Conservation (phyloP, 2,329 filamentous ascomycete genomes). For the Hymenotorrendiella dingleyae region DNA sequence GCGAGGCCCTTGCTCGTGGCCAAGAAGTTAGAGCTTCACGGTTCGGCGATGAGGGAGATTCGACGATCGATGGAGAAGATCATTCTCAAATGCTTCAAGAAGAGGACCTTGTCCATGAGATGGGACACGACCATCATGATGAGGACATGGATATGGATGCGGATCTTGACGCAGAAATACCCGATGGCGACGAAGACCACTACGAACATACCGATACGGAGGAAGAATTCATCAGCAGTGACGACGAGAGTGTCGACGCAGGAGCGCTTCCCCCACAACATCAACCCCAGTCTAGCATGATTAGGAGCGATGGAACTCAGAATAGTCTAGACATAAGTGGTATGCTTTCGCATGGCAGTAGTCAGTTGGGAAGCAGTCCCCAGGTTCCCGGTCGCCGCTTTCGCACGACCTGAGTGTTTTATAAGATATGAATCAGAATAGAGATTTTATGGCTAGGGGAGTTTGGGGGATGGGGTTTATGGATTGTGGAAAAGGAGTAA, state of each 20-base stretch:
- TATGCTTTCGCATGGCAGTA: conserved; percentile 24
- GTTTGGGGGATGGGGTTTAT: too few relatives aligned
- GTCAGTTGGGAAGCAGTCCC: conserved; percentile 27
- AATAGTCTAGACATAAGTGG: conserved; percentile 29
- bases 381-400: too few relatives aligned
- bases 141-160: conserved; percentile 53
- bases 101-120: conserved; percentile 45
- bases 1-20: conserved; percentile 50
- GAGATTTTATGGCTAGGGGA: too few relatives aligned
- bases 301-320: conserved; percentile 31
- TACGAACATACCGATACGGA: conserved; percentile 79
- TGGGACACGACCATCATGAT: conserved; percentile 28
- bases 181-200: conserved; percentile 55
- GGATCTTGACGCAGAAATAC: conserved; percentile 67
- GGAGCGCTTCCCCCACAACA: conserved; percentile 24
- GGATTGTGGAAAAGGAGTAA: too few relatives aligned
- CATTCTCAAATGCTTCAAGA: conserved; percentile 57
- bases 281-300: conserved; percentile 24
- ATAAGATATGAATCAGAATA: too few relatives aligned
- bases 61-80: conserved; percentile 50
- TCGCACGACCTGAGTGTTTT: neutral
- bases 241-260: conserved; percentile 35
- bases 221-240: conserved; percentile 51
- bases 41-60: conserved; percentile 39
- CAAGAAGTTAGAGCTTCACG: conserved; percentile 40